phyloP scores from a whole-genome alignment of 805 yeast genomes.

The Starmerella sirachaensis region DNA sequence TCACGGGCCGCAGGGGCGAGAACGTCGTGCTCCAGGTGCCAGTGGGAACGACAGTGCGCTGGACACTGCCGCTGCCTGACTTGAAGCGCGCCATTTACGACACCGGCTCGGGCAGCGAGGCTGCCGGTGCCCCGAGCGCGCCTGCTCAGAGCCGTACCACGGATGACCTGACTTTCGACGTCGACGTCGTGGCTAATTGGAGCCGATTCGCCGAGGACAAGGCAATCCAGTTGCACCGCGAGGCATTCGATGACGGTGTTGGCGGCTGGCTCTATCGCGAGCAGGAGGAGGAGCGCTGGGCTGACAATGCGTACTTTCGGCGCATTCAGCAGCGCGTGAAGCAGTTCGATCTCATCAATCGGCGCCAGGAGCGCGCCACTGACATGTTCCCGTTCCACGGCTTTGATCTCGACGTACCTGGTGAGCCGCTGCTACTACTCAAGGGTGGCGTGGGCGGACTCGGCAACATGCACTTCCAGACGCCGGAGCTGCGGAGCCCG shows the following conservation, averaged over 20 bases:
- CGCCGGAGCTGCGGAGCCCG: slow-evolving; percentile 76
- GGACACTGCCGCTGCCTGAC: slow-evolving; percentile 33
- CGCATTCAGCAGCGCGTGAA: slow-evolving; percentile 52
- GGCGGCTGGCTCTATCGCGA: slow-evolving; percentile 81
- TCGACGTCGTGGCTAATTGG: slow-evolving; percentile 18
- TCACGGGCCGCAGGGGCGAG: slow-evolving; percentile 76
- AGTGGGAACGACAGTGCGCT: slow-evolving; percentile 73
- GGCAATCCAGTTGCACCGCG: slow-evolving; percentile 46
- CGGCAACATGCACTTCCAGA: slow-evolving; percentile 91
- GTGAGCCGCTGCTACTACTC: slow-evolving; percentile 54
- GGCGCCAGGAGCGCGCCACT: slow-evolving; percentile 42
- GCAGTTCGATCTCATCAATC: slow-evolving; percentile 48
- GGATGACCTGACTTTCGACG: slow-evolving; percentile 2
- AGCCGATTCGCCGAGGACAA: slow-evolving; percentile 19
- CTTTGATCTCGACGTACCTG: slow-evolving; percentile 51
- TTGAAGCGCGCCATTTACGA: slow-evolving; percentile 18
- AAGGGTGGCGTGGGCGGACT: slow-evolving; percentile 90
- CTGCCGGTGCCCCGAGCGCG: background rate
- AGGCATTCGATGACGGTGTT: slow-evolving; percentile 52
- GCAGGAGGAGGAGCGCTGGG: slow-evolving; percentile 58
- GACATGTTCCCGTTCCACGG: slow-evolving; percentile 80
- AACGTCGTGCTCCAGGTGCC: slow-evolving; percentile 79
- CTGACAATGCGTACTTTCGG: slow-evolving; percentile 51
- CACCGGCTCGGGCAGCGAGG: slow-evolving; percentile 19
- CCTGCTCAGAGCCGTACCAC: slow-evolving; percentile 3